These are phyloP conservation scores for Dactylella cylindrospora DNA, from an alignment of 2,329 filamentous ascomycete genomes.

Conservation along the genomic window DNA sequence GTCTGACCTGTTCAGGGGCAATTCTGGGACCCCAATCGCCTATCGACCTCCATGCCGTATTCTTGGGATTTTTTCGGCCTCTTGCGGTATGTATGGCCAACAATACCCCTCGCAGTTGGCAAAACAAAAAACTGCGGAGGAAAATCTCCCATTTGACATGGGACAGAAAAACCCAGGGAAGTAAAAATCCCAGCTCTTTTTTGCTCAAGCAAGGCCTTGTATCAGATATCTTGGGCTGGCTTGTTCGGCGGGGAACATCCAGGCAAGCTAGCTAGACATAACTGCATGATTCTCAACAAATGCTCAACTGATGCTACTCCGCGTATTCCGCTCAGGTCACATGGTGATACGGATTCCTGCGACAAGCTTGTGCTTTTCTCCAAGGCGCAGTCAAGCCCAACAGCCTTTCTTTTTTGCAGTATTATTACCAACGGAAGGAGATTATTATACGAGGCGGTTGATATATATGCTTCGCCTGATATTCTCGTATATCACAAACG, in stretches of 20 bases:
- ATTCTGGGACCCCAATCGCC: no score
- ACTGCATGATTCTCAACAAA: slow-evolving; percentile 30
- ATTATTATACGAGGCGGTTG: slow-evolving; percentile 36
- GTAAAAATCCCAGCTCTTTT: slow-evolving; percentile 19
- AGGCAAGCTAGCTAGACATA: neutral
- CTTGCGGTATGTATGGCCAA: slow-evolving; percentile 24
- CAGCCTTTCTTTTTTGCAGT: slow-evolving; percentile 5
- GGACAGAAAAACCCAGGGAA: slow-evolving; percentile 25
- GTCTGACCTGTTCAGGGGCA: slow-evolving; percentile 9
- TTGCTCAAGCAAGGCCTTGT: slow-evolving; percentile 25
- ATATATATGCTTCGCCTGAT: slow-evolving; percentile 20
- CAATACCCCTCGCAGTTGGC: slow-evolving; percentile 1
- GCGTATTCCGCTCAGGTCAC: slow-evolving; percentile 22
- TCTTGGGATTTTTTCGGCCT: slow-evolving; percentile 17
- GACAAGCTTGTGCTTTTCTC: slow-evolving; percentile 4
- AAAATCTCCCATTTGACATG: slow-evolving; percentile 21
- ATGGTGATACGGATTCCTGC: slow-evolving; percentile 12
- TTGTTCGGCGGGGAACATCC: slow-evolving; percentile 27
- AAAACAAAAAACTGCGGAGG: slow-evolving; percentile 10
- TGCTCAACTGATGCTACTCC: slow-evolving; percentile 23
- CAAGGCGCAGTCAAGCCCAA: neutral
- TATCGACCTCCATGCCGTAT: neutral
- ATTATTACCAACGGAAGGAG: slow-evolving; percentile 25
- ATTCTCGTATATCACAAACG: slow-evolving; percentile 18
- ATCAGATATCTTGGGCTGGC: slow-evolving; percentile 20